These are phyloP conservation scores for Kappamyces sp. DNA, from an alignment of 192 early-diverging fungal genomes.

Conservation along the genomic window DNA sequence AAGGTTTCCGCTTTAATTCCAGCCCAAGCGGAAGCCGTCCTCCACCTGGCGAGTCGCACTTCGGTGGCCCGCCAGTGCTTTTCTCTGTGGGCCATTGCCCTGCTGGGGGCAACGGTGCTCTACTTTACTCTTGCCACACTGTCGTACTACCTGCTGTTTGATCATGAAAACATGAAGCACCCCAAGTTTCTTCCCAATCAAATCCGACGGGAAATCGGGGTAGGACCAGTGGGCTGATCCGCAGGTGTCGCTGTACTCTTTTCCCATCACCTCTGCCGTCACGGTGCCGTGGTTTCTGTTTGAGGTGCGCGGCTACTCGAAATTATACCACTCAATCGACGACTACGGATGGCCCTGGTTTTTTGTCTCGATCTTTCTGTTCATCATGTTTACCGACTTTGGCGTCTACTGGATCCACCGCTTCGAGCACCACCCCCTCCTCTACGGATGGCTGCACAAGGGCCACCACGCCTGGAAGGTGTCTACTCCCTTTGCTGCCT, in stretches of 20 bases:
- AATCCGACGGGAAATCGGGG: conserved; percentile 74
- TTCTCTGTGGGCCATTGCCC: conserved; percentile 66
- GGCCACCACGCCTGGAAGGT: conserved; percentile 87
- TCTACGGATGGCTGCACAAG: conserved; percentile 90
- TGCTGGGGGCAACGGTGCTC: conserved; percentile 67
- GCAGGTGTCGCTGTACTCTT: conserved; percentile 60
- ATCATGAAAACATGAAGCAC: conserved; percentile 83
- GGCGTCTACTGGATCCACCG: conserved; percentile 98
- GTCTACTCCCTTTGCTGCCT: conserved; percentile 87
- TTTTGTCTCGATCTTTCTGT: conserved; percentile 56
- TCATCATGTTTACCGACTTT: conserved; percentile 91
- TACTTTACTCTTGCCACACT: conserved; percentile 74
- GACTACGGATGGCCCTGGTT: conserved; percentile 73
- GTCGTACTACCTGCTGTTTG: conserved; percentile 83
- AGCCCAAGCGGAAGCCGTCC: conserved; percentile 27
- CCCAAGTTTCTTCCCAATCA: conserved; percentile 91
- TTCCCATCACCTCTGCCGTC: conserved; percentile 74
- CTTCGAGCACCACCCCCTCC: conserved; percentile 76
- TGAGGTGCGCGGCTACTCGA: conserved; percentile 84
- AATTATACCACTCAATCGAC: conserved; percentile 68
- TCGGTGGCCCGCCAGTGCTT: conserved; percentile 66
- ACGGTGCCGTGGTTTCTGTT: conserved; percentile 90
- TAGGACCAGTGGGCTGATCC: too few species aligned
- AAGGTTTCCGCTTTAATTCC: conserved; percentile 40
- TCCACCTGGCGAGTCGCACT: conserved; percentile 47